Evolutionary conservation across 495 filamentous ascomycete species (phyloP).

Genomic region (Penicillium goetzii): DNA sequence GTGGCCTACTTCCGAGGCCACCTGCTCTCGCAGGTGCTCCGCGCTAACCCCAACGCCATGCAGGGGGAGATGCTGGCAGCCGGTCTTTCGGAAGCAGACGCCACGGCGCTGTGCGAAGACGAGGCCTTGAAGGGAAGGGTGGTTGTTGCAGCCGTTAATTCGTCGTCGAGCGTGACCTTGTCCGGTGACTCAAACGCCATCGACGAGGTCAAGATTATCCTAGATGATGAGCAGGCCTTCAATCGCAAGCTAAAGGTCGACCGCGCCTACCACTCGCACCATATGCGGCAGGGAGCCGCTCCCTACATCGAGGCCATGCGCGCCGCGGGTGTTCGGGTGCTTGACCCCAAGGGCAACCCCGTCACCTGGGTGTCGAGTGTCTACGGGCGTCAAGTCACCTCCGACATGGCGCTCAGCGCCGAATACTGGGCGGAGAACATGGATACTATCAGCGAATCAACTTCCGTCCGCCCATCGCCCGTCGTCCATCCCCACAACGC

Average conservation of each 20-base stretch:
- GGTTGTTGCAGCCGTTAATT: constrained; percentile 38
- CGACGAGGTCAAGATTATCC: constrained; percentile 16
- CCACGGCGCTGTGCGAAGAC: no score
- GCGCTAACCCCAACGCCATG: no score
- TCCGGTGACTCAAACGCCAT: constrained; percentile 40
- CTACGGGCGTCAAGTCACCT: no score
- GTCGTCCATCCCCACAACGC: no score
- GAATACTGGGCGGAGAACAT: no score
- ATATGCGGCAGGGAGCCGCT: constrained; percentile 39
- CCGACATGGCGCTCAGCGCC: no score
- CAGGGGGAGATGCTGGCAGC: constrained; percentile 54
- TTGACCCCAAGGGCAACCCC: no score
- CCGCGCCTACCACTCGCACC: constrained; percentile 35
- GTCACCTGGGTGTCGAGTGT: no score
- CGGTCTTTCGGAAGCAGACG: constrained; percentile 51
- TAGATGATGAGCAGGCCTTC: constrained; percentile 28
- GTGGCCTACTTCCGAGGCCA: constrained; percentile 57
- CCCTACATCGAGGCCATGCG: constrained; percentile 43
- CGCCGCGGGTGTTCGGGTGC: no score
- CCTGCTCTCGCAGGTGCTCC: no score
- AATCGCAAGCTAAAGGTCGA: constrained; percentile 47
- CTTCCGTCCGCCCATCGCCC: no score
- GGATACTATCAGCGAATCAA: no score
- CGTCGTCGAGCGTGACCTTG: constrained; percentile 36
- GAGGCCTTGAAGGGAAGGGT: constrained; percentile 36